Conservation (phyloP, 257 asterid species). For the Buddleja alternifolia region DNA sequence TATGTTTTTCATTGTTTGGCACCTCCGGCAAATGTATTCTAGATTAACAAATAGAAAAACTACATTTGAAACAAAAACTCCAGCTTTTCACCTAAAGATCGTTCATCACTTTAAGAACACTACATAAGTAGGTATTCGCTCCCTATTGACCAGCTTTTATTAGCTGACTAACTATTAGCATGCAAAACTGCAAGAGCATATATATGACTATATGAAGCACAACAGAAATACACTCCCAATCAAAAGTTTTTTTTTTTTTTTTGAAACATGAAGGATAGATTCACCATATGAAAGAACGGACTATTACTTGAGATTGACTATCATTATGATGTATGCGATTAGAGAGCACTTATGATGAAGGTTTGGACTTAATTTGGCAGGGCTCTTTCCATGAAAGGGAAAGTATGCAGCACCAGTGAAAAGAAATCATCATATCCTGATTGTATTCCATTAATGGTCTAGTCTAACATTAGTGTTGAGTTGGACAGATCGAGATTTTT, state of each 20-base stretch:
- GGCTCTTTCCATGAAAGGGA: slow-evolving; percentile 12
- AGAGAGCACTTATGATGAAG: background rate
- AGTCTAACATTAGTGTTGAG: background rate
- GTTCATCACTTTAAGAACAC: background rate
- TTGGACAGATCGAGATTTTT: background rate
- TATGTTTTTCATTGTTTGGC: background rate
- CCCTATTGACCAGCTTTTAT: background rate
- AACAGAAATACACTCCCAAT: background rate
- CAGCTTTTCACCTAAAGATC: too few relatives aligned
- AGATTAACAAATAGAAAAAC: too few relatives aligned
- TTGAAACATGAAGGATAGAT: background rate
- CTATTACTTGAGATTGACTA: background rate
- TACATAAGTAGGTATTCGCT: background rate
- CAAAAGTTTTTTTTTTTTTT: background rate
- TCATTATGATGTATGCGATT: background rate
- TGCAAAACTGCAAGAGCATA: slow-evolving; percentile 14
- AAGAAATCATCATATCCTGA: background rate
- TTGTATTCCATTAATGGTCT: slow-evolving; percentile 16
- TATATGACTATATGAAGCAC: background rate
- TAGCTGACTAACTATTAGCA: background rate
- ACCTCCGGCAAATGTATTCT: background rate
- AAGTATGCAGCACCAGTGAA: background rate
- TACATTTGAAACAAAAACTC: too few relatives aligned
- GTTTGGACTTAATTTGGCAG: background rate
- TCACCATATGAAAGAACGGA: background rate